These are phyloP conservation scores for Moniliella sp. DNA, from an alignment of 1,284 basidiomycete species.

Conservation along the genomic window DNA sequence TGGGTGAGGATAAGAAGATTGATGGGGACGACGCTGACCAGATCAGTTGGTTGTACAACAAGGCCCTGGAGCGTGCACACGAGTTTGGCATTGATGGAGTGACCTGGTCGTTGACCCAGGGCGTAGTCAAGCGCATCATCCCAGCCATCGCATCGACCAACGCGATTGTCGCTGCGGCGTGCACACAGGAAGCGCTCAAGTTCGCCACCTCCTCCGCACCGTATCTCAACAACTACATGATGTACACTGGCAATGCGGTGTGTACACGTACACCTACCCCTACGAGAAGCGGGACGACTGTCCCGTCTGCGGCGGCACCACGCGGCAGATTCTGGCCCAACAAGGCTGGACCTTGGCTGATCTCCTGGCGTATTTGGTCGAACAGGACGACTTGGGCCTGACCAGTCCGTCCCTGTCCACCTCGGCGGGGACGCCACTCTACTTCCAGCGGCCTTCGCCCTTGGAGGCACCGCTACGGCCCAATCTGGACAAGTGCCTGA, in stretches of 20 bases:
- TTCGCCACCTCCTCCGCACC: constrained; percentile 83
- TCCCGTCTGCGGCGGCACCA: constrained; percentile 83
- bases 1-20: constrained; percentile 42
- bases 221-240: constrained; percentile 88
- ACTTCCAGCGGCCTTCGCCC: constrained; percentile 74
- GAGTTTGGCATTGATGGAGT: constrained; percentile 92
- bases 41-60: constrained; percentile 72
- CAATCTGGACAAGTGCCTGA: constrained; percentile 65
- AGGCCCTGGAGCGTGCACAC: constrained; percentile 51
- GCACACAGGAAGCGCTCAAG: constrained; percentile 98
- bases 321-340: constrained; percentile 6
- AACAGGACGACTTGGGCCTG: constrained; percentile 20
- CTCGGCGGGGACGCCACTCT: no score
- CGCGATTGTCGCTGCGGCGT: constrained; percentile 46
- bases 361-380: constrained; percentile 14
- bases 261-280: constrained; percentile 94
- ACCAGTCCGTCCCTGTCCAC: no score
- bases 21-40: constrained; percentile 69
- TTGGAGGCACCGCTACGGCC: constrained; percentile 63
- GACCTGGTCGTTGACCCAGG: constrained; percentile 89
- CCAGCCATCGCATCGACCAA: constrained; percentile 44
- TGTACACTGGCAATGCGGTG: constrained; percentile 72
- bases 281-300: constrained; percentile 79
- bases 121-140: constrained; percentile 98
- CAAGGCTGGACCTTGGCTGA: constrained; percentile 6